Base-by-base conservation (phyloP, 176 grass and related monocot species). In the Avena sativa region DNA sequence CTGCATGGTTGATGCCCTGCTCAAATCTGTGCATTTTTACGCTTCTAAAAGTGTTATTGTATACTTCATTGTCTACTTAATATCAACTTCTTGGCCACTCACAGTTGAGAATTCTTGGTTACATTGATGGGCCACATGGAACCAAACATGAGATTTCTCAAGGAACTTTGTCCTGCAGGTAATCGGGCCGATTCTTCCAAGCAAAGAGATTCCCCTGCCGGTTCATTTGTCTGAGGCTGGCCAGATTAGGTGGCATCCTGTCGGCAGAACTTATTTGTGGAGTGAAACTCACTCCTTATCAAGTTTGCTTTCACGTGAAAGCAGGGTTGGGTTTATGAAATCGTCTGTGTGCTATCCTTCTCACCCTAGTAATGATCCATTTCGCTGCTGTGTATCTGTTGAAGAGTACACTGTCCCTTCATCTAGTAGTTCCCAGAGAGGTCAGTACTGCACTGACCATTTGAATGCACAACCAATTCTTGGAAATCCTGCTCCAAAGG, bases 311-410 rank as follows among this genome's bases (percentile, higher is more conserved):
- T 98, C 92, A 74, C 88, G 90, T 84, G 91, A 92, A 89, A 94
- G 81, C 84, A 98, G 86, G 84, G 90, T 89, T 76, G 96, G 96
- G 62, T 94, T 95, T 81, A 88, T 95, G 91, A 93, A 95, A 87
- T 95, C 96, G 64, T 98, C 91, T 89, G 96, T 98, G 62, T 98
- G 96, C 81, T 98, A 98, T 88, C 96, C 96, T 79, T 91, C 88
- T 86, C 92, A 95, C 88, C 92, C 96, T 71, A 94, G 84, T 90
- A 95, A 91, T 30, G 90, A 98, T 86, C 93, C 96, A 81, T 95
- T 98, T 81, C 96, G 96, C 21, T 98, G 93, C 58, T 98, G 96
- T 78, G 86, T 98, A 84, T 98, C 93, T 79, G 88, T 95, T 91
- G 89, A 95, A 80, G 93, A 98, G 76, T 93, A 95, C 84, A 85